Base-by-base conservation (phyloP, 75 land plant genomes). In the Sequoiadendron giganteum region DNA sequence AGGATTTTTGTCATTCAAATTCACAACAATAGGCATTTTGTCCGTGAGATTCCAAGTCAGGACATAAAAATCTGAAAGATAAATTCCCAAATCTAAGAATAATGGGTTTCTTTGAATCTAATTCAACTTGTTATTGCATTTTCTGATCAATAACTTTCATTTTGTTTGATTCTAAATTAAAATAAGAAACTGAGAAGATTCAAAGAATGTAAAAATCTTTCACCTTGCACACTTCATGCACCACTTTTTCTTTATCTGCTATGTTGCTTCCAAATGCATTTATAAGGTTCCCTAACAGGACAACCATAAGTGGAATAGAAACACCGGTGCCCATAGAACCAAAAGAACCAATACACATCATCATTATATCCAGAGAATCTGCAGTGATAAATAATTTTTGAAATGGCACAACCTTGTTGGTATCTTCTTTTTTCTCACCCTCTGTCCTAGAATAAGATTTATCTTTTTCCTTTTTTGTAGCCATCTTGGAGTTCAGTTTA, bases 341-440 rank as follows among this genome's bases (percentile, higher is more conserved):
- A 45, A 94, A 7, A 13, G 96, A 86, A 28, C 99, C 99, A 48
- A 92, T 48, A 15, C 83, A 11, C 94, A 97, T 95, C 56, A 96
- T 87, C 40, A 91, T 2, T 3, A 82, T 39, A 89, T 97, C 99
- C 38, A 32, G 65, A 2, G 88, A 72, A 86, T 96, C 96, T 32
- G 99, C 99, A 85, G 93, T 96, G 16, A 89, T 5, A 76, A 96
- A 97, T 30, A 97, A 92, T 89, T 92, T 94, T 91, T 91, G 88
- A 86, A 91, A 93, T 28, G 97, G 94, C n/a, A 89, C 91, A n/a
- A 90, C 84, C 11, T 39, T 87, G 14, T 83, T 81, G 76, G 25
- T 86, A 39, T 65, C 75, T 30, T 83, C 87, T 25, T 78, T 83
- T 48, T 32, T 85, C 56, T 85, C n/a, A 55, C 58, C 58, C 85